Conservation (phyloP, 306 rosid species). For the Malus sieversii region DNA sequence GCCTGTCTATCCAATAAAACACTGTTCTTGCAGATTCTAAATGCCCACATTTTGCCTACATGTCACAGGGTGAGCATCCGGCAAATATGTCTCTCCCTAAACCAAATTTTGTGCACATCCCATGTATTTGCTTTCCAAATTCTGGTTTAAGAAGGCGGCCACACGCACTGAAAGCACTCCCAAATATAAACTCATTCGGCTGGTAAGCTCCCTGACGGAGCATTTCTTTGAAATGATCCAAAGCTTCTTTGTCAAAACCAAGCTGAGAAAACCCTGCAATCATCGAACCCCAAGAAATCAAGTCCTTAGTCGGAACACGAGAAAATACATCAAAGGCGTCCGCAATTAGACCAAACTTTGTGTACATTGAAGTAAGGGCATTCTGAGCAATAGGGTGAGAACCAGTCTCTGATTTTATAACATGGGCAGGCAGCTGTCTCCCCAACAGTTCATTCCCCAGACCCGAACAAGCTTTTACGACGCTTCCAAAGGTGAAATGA, state of each 20-base stretch:
- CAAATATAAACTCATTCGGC: constrained; percentile 64
- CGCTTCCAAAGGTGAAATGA: constrained; percentile 66
- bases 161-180: constrained; percentile 71
- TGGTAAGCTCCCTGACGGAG: constrained; percentile 37
- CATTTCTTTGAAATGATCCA: constrained; percentile 55
- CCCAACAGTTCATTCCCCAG: constrained; percentile 41
- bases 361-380: constrained; percentile 73
- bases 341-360: constrained; percentile 42
- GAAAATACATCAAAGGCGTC: constrained; percentile 50
- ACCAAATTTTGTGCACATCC: constrained; percentile 53
- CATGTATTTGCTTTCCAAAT: constrained; percentile 69
- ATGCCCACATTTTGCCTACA: constrained; percentile 63
- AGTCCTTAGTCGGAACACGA: constrained; percentile 44
- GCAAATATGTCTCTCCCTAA: constrained; percentile 49
- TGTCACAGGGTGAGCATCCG: constrained; percentile 76
- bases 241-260: constrained; percentile 57
- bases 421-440: constrained; percentile 56
- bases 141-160: constrained; percentile 45
- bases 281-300: constrained; percentile 75
- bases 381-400: constrained; percentile 47
- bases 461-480: constrained; percentile 54
- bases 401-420: constrained; percentile 48
- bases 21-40: constrained; percentile 40
- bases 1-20: constrained; percentile 48
- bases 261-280: constrained; percentile 64